Evolutionary conservation across 768 basidiomycete genomes (phyloP).

Genomic region (Hypholoma fasciculare): DNA sequence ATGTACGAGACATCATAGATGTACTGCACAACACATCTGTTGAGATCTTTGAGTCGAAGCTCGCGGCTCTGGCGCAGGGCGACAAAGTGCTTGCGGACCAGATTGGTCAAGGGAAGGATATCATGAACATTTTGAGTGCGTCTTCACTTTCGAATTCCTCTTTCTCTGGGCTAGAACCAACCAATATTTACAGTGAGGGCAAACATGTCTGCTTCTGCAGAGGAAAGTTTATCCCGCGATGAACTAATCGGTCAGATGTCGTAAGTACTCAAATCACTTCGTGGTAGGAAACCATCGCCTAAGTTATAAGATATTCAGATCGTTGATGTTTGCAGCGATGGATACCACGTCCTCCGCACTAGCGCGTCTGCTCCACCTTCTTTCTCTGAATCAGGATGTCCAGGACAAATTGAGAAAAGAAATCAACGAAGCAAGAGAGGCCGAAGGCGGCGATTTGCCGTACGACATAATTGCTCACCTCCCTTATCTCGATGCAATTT

Average conservation of each 20-base stretch:
- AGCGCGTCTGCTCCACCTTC: constrained; percentile 30
- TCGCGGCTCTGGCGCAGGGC: constrained; percentile 30
- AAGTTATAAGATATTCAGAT: neutral
- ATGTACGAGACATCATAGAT: constrained; percentile 30
- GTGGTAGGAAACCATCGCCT: constrained; percentile 26
- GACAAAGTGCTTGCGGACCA: constrained; percentile 32
- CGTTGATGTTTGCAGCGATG: constrained; percentile 35
- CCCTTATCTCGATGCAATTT: constrained; percentile 37
- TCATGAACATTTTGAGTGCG: constrained; percentile 48
- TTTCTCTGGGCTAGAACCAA: neutral
- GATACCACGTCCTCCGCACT: constrained; percentile 43
- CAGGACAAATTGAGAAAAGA: constrained; percentile 37
- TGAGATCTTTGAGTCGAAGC: constrained; percentile 37
- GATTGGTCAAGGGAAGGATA: constrained; percentile 42
- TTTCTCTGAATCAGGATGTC: constrained; percentile 26
- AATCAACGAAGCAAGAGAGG: constrained; percentile 22
- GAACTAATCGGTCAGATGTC: constrained; percentile 37
- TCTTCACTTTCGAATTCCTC: neutral
- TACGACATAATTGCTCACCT: constrained; percentile 38
- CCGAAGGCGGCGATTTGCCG: constrained; percentile 23
- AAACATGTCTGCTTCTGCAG: constrained; percentile 29
- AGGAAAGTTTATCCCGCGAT: constrained; percentile 30
- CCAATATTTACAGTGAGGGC: constrained; percentile 27
- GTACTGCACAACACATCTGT: constrained; percentile 35
- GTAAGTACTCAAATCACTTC: constrained; percentile 18